A percentile compares a stretch with the other conserved stretches of the same genome.
phyloP scores from a whole-genome alignment of 2,329 filamentous ascomycete species.

The Myriosclerotinia duriaeana region DNA sequence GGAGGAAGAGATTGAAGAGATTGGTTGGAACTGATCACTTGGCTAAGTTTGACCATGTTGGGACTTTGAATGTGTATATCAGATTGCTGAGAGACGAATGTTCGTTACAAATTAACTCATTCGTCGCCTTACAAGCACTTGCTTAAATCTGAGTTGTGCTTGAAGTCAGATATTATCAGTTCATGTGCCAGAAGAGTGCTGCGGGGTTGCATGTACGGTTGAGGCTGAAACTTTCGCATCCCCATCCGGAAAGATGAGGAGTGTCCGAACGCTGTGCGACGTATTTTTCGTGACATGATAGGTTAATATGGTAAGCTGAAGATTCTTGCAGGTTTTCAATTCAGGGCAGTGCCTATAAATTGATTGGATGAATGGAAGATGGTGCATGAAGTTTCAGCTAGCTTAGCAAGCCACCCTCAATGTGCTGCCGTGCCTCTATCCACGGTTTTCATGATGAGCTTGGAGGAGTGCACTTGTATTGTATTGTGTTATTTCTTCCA shows the following conservation, averaged over 20 bases:
- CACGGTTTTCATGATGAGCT: neutral
- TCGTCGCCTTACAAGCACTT: neutral
- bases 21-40: constrained; percentile 9
- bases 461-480: neutral
- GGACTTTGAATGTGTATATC: neutral
- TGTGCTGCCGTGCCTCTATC: neutral
- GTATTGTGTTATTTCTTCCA: neutral
- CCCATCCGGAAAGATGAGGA: neutral
- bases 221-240: neutral
- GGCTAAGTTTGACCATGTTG: neutral
- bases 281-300: neutral
- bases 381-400: neutral
- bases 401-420: neutral
- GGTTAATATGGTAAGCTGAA: neutral
- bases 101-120: neutral
- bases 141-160: no score
- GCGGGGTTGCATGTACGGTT: neutral
- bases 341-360: neutral
- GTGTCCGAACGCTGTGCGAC: neutral
- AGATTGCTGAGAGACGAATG: neutral
- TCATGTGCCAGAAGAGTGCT: neutral
- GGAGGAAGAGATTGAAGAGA: neutral
- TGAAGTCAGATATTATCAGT: neutral
- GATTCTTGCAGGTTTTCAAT: neutral
- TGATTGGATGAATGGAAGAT: neutral